Evolutionary conservation across 805 yeast species (phyloP), one percentile per base, ranked within the genome.

Genomic region (Monosporozyma solicola): DNA sequence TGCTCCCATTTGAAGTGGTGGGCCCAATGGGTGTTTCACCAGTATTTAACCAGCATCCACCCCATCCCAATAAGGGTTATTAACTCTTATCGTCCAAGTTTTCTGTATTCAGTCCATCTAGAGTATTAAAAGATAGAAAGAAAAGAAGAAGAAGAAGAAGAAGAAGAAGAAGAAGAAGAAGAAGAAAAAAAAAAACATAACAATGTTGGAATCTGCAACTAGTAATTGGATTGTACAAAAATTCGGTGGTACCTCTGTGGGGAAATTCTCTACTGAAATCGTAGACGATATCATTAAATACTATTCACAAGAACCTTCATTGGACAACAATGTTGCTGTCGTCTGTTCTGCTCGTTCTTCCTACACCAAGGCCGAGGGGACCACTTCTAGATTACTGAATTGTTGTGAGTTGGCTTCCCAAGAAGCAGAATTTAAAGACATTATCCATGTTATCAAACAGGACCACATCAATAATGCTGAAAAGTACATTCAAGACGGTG

Each of bases 171-270:
- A 20, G 20, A 20, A 20, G 20, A 20, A 20, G 20, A 20, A 20
- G 20, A 20, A 20, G 20, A 20, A 20, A 2, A 20, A 20, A 20
- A 20, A 20, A 20, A 20, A 20, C 20, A 20, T 20, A 20, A 20
- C 20, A 20, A 50, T 54, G 56, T 31, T 39, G 22, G 49, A 55
- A n/a, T 22, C 39, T 35, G 13, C 41, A 11, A 43, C 27, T 7
- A 41, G 58, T 16, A 79, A 79, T 16, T 85, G 92, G 91, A 69
- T 86, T 3, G 86, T 94, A 6, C 99, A 94, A 69, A 94, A 94
- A 70, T 94, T 88, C 64, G 99, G 99, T 49, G 99, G 99, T 51
- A 94, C 99, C 15, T 84, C 94, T 48, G 97, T 94, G 33, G 99
- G 99, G 24, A 94, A 94, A 68, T 91, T 94, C 69, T 87, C 97